phyloP scores from a whole-genome alignment of 768 basidiomycete species.

The Chalciporus pseudorubinellus region DNA sequence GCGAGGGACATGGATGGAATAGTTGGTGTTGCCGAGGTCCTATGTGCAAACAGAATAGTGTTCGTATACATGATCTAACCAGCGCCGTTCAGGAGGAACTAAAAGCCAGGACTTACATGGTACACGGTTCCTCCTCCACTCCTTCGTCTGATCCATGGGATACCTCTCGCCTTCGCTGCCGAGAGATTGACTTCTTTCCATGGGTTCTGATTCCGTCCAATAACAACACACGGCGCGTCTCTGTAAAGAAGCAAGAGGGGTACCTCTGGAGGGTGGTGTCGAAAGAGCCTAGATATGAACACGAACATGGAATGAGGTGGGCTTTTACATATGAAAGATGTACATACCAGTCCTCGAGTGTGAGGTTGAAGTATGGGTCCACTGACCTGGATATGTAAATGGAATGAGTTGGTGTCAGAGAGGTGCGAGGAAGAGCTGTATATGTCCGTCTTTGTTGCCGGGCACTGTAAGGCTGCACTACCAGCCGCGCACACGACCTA shows the following conservation, averaged over 20 bases:
- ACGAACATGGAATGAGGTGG: slow-evolving; percentile 2
- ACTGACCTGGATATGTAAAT: slow-evolving; percentile 75
- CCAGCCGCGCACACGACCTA: background rate
- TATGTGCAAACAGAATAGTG: slow-evolving; percentile 31
- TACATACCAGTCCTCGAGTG: slow-evolving; percentile 84
- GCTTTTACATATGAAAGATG: slow-evolving; percentile 1
- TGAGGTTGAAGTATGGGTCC: slow-evolving; percentile 86
- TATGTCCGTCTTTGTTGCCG: slow-evolving; percentile 11
- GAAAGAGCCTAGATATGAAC: slow-evolving; percentile 60
- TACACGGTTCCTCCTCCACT: slow-evolving; percentile 97
- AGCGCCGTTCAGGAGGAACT: background rate
- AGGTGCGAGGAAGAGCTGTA: slow-evolving; percentile 12
- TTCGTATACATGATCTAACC: background rate
- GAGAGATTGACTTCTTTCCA: slow-evolving; percentile 93
- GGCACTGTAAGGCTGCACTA: background rate
- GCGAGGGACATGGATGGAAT: slow-evolving; percentile 88
- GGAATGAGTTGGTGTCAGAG: slow-evolving; percentile 40
- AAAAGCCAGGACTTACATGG: slow-evolving; percentile 59
- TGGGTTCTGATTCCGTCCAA: slow-evolving; percentile 96
- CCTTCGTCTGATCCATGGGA: slow-evolving; percentile 79
- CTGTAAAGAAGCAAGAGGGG: slow-evolving; percentile 87
- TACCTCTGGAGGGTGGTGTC: slow-evolving; percentile 60
- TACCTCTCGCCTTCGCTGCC: slow-evolving; percentile 46
- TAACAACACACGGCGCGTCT: slow-evolving; percentile 84
- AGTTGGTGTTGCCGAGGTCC: slow-evolving; percentile 98